A percentile compares a stretch with the other conserved stretches of the same genome.
Evolutionary conservation across 768 basidiomycete genomes (phyloP).

Genomic region (Podaxis sp.): DNA sequence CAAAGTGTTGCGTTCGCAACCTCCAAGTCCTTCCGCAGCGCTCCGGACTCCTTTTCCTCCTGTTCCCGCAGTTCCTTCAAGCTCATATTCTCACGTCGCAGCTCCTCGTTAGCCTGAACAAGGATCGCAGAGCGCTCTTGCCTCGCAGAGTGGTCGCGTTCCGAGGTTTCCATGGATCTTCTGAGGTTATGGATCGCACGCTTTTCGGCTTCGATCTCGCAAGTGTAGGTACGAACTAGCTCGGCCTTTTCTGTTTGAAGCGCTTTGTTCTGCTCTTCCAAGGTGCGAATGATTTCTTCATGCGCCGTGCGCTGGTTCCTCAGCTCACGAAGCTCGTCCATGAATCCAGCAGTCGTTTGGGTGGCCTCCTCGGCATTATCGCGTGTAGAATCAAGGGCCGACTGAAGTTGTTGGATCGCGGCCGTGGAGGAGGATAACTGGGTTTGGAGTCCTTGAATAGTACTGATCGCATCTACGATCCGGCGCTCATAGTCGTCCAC

Average conservation of each 20-base stretch:
- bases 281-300: neutral
- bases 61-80: neutral
- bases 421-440: neutral
- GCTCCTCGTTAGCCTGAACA: neutral
- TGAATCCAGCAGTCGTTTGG: neutral
- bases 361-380: neutral
- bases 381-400: neutral
- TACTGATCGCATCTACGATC: neutral
- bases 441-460: neutral
- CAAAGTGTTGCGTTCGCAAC: neutral
- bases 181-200: slow-evolving; percentile 8
- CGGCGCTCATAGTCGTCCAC: slow-evolving; percentile 2
- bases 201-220: slow-evolving; percentile 4
- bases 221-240: neutral
- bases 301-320: neutral
- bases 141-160: neutral
- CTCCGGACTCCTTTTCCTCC: neutral
- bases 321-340: neutral
- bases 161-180: slow-evolving; percentile 1
- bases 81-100: neutral
- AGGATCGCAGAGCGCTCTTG: slow-evolving; percentile 2
- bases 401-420: slow-evolving; percentile 4
- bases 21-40: slow-evolving; percentile 1
- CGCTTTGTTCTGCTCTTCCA: slow-evolving; percentile 2
- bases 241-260: slow-evolving; percentile 1